Evolutionary conservation across 2,329 filamentous ascomycete species (phyloP).

Genomic region (Claviceps humidiphila): DNA sequence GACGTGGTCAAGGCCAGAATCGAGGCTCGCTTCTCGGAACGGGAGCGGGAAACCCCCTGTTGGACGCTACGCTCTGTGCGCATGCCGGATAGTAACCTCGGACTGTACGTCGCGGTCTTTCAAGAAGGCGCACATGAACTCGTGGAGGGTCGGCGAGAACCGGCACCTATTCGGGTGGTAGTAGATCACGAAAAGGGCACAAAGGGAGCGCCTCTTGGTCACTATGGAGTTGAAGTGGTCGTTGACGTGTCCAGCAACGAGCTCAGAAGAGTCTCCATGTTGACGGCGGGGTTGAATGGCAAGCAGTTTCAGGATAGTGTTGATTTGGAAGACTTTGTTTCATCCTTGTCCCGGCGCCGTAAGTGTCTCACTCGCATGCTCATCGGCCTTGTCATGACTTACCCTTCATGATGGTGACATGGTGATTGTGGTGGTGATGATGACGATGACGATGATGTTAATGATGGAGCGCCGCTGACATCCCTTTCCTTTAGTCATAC

Average conservation of each 20-base stretch:
- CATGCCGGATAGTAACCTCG: slow-evolving; percentile 46
- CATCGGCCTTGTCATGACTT: neutral
- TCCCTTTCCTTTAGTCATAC: slow-evolving; percentile 40
- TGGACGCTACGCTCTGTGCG: slow-evolving; percentile 68
- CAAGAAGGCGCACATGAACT: slow-evolving; percentile 53
- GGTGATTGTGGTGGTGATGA: too few species aligned
- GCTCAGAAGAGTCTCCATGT: slow-evolving; percentile 33
- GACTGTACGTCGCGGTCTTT: slow-evolving; percentile 54
- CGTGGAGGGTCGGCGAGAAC: slow-evolving; percentile 50
- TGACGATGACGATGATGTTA: neutral
- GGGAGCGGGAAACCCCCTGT: slow-evolving; percentile 65
- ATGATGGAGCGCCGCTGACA: neutral
- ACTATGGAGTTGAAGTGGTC: slow-evolving; percentile 59
- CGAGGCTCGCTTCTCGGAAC: slow-evolving; percentile 70
- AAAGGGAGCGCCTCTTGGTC: slow-evolving; percentile 51
- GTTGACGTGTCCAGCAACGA: slow-evolving; percentile 47
- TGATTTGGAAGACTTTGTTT: slow-evolving; percentile 56
- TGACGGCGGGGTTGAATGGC: slow-evolving; percentile 52
- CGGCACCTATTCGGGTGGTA: slow-evolving; percentile 58
- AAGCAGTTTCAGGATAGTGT: slow-evolving; percentile 63
- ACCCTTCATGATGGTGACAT: neutral
- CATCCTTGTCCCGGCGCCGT: slow-evolving; percentile 63
- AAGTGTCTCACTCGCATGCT: slow-evolving; percentile 18
- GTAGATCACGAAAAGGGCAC: slow-evolving; percentile 56
- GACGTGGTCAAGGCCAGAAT: slow-evolving; percentile 78